Percentiles rank a stretch among this genome's conserved stretches.
phyloP scores from a whole-genome alignment of 805 yeast genomes.

The Yamadazyma akitaensis region DNA sequence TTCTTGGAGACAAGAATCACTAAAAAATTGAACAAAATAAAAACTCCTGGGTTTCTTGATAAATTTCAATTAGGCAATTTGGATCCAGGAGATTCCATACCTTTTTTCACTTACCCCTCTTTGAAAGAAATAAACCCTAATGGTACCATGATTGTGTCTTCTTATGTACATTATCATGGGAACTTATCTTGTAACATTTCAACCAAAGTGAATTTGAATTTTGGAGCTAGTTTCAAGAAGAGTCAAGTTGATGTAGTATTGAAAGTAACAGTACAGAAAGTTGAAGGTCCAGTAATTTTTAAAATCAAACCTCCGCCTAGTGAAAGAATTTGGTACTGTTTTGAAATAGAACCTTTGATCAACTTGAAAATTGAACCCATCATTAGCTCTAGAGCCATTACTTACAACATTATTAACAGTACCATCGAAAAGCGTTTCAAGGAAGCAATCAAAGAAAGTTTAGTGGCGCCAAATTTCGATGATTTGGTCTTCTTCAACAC shows the following conservation, averaged over 20 bases:
- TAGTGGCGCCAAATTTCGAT: slow-evolving; percentile 88
- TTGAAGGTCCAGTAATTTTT: slow-evolving; percentile 72
- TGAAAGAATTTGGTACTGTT: slow-evolving; percentile 86
- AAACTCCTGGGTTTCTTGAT: slow-evolving; percentile 84
- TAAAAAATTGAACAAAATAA: slow-evolving; percentile 72
- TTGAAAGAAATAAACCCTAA: slow-evolving; percentile 71
- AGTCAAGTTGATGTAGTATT: slow-evolving; percentile 74
- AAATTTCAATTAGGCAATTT: slow-evolving; percentile 73
- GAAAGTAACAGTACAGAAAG: slow-evolving; percentile 59
- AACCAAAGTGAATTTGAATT: slow-evolving; percentile 71
- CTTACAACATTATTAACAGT: slow-evolving; percentile 75
- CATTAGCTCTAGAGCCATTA: slow-evolving; percentile 79
- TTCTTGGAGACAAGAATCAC: slow-evolving; percentile 57
- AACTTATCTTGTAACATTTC: slow-evolving; percentile 72
- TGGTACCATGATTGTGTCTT: slow-evolving; percentile 64
- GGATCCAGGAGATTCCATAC: slow-evolving; percentile 76
- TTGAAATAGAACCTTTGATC: slow-evolving; percentile 72
- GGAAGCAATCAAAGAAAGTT: slow-evolving; percentile 72
- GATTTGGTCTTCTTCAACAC: slow-evolving; percentile 74
- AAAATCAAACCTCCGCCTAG: slow-evolving; percentile 88
- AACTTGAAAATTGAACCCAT: slow-evolving; percentile 82
- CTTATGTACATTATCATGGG: slow-evolving; percentile 70
- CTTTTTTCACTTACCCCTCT: slow-evolving; percentile 71
- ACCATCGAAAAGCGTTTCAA: slow-evolving; percentile 73
- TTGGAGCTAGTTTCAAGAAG: slow-evolving; percentile 67